These are phyloP conservation scores for Monilinia vaccinii-corymbosi DNA, from an alignment of 2,329 filamentous ascomycete genomes.

Conservation along the genomic window DNA sequence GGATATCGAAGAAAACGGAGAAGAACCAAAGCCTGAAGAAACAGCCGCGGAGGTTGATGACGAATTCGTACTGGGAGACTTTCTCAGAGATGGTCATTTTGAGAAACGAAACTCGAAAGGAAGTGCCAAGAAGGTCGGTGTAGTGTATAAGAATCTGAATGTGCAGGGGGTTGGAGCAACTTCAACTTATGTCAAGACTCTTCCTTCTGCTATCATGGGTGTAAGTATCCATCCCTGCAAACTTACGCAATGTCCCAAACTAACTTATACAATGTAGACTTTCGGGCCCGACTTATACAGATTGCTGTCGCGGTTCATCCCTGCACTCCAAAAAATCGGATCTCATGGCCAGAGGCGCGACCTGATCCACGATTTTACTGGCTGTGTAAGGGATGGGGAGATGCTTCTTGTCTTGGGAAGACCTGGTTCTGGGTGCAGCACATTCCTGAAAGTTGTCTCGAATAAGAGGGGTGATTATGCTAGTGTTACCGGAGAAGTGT, in stretches of 20 bases:
- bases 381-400: constrained; percentile 57
- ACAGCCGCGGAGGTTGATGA: constrained; percentile 36
- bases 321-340: constrained; percentile 21
- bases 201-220: constrained; percentile 65
- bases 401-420: constrained; percentile 67
- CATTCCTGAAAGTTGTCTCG: constrained; percentile 66
- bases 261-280: constrained; percentile 34
- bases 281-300: constrained; percentile 74
- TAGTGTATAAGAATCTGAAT: constrained; percentile 66
- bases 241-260: background rate
- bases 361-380: constrained; percentile 58
- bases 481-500: constrained; percentile 57
- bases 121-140: constrained; percentile 68
- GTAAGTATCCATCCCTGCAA: constrained; percentile 15
- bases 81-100: constrained; percentile 48
- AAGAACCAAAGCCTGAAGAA: constrained; percentile 20
- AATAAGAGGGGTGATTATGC: constrained; percentile 61
- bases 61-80: constrained; percentile 5
- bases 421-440: constrained; percentile 67
- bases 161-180: constrained; percentile 63
- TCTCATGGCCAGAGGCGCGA: constrained; percentile 24
- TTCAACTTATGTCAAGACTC: constrained; percentile 59
- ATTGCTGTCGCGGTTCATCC: constrained; percentile 36
- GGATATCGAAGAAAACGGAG: constrained; percentile 22
- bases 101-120: constrained; percentile 60